Base-by-base conservation (phyloP, 139 green algal genomes). In the Monoraphidium neglectum region DNA sequence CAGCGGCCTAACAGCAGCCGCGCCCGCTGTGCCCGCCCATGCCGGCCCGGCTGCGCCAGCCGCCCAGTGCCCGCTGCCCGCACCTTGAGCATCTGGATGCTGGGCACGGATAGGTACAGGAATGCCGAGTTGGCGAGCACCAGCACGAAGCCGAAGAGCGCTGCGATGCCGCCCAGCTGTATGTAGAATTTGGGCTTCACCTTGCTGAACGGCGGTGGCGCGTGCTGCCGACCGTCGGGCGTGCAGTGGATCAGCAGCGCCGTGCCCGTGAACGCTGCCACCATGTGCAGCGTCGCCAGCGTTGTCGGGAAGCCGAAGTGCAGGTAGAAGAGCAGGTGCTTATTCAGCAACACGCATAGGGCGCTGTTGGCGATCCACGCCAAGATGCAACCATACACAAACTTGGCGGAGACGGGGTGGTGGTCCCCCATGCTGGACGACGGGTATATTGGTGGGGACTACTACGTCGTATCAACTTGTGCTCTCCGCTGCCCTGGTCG, bases 61-160 rank as follows among this genome's bases (percentile, higher is more conserved):
- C n/a, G n/a, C n/a, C n/a, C n/a, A n/a, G n/a, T n/a, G 60, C 60
- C 53, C 24, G 36, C 2, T 38, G 2, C 18, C 21, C 54, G 12
- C 47, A 77, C 72, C 73, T 89, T 89, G 43, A 83, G 80, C 84
- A 89, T 89, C 43, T 89, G 81, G 12, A 87, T 80, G 63, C 78
- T 74, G 5, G 82, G 82, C n/a, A 87, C 77, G 24, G 40, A 70
- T n/a, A 89, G 67, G 61, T 83, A 78, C 32, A 83, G 37, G 68
- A 87, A 82, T 3, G 79, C 80, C 26, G 76, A 70, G 56, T 89
- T 89, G 38, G 61, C 64, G 59, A 82, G 51, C 72, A 83, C 84
- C 36, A 88, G 57, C 21, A 70, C 72, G 1, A 54, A 59, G 1
- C 70, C 76, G 76, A 82, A 88, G 26, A 86, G 63, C 10, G 51